These are phyloP conservation scores for Cylindrotheca closterium DNA, from an alignment of 108 stramenopile species.

Conservation along the genomic window DNA sequence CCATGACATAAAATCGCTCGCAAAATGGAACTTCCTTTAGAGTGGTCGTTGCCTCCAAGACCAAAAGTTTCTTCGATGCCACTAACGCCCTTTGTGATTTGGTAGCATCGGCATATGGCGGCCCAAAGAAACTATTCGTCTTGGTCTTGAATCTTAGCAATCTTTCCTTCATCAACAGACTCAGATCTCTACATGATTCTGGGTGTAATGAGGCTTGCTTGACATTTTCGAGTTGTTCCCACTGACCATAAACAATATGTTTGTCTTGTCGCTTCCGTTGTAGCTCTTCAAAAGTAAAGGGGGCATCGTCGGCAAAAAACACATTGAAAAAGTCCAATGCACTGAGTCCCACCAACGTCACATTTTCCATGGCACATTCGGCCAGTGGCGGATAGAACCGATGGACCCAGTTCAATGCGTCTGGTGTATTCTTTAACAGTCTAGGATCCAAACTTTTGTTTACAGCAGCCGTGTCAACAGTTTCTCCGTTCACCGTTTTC, in stretches of 20 bases:
- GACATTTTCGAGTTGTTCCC: conserved; percentile 36
- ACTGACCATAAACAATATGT: conserved; percentile 64
- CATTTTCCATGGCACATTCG: conserved; percentile 40
- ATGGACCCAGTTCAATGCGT: conserved; percentile 25
- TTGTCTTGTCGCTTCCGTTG: conserved; percentile 69
- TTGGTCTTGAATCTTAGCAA: conserved; percentile 63
- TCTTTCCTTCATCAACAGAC: conserved; percentile 38
- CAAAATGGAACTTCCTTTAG: conserved; percentile 74
- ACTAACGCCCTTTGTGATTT: conserved; percentile 69
- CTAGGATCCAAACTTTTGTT: neutral
- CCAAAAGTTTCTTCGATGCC: conserved; percentile 46
- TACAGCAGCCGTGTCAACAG: neutral
- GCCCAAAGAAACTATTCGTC: conserved; percentile 78
- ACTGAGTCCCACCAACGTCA: conserved; percentile 57
- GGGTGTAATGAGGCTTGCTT: conserved; percentile 9
- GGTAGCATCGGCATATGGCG: conserved; percentile 68
- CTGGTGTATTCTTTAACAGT: conserved; percentile 5
- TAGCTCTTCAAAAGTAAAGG: conserved; percentile 73
- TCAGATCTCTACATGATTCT: neutral
- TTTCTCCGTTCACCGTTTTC: neutral
- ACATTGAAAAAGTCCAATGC: conserved; percentile 72
- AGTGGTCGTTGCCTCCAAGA: conserved; percentile 66
- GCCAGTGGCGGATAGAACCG: conserved; percentile 43
- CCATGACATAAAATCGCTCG: conserved; percentile 70
- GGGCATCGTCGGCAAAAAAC: conserved; percentile 79